phyloP scores from a whole-genome alignment of 2,329 filamentous ascomycete genomes.

The Diaporthe sp. region DNA sequence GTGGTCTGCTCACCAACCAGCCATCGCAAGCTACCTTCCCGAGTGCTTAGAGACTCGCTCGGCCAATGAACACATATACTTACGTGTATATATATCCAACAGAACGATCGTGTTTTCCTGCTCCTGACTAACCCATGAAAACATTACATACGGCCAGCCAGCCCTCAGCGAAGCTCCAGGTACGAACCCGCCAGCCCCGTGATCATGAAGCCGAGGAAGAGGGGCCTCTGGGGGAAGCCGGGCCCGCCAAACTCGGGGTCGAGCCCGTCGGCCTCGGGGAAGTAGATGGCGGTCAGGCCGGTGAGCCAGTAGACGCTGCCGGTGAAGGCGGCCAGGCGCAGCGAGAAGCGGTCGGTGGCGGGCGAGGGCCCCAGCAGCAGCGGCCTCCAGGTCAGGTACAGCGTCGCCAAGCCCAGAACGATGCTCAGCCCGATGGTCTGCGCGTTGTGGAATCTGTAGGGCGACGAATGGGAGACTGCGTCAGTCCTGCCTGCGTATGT shows the following conservation, averaged over 20 bases:
- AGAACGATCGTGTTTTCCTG: neutral
- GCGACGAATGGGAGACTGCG: neutral
- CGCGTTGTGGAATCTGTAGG: conserved; percentile 56
- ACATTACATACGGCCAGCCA: neutral
- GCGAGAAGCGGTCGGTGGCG: conserved; percentile 50
- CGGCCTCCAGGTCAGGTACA: conserved; percentile 57
- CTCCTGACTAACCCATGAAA: neutral
- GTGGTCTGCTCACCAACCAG: neutral
- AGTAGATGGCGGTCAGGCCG: conserved; percentile 54
- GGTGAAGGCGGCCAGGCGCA: conserved; percentile 52
- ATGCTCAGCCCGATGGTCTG: conserved; percentile 59
- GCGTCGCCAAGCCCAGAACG: conserved; percentile 54
- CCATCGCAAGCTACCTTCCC: neutral
- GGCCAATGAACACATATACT: neutral
- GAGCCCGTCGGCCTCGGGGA: conserved; percentile 56
- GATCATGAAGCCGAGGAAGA: conserved; percentile 50
- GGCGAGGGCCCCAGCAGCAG: conserved; percentile 42
- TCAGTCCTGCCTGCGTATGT: neutral
- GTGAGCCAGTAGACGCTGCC: conserved; percentile 59
- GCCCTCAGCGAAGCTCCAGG: conserved; percentile 24
- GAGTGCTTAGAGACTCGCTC: neutral
- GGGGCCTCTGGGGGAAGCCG: conserved; percentile 55
- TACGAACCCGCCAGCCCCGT: conserved; percentile 44
- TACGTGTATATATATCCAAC: neutral
- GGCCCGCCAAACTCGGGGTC: conserved; percentile 61